These are phyloP conservation scores for Collybia sp. DNA, from an alignment of 768 basidiomycete species.

Conservation along the genomic window DNA sequence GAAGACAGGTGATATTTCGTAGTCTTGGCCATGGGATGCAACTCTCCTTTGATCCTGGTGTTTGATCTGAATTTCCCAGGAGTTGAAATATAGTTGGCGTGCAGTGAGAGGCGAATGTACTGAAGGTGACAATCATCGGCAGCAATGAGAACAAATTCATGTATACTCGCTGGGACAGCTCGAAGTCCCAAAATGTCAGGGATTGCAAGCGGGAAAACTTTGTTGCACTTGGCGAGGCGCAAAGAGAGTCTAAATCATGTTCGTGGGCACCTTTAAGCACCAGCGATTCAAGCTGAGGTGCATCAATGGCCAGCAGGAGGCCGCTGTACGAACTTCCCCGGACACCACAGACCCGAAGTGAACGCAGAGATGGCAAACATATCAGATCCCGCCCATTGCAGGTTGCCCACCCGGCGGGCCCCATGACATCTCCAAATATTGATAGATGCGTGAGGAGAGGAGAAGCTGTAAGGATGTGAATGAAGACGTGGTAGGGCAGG, in stretches of 20 bases:
- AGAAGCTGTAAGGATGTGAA: slow-evolving; percentile 27
- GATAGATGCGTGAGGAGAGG: slow-evolving; percentile 34
- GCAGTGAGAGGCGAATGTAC: slow-evolving; percentile 13
- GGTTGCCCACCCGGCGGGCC: slow-evolving; percentile 15
- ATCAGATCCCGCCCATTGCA: slow-evolving; percentile 14
- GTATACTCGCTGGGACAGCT: slow-evolving; percentile 28
- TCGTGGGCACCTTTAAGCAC: slow-evolving; percentile 38
- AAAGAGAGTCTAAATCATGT: slow-evolving; percentile 35
- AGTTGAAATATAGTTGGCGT: slow-evolving; percentile 22
- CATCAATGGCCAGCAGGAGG: slow-evolving; percentile 31
- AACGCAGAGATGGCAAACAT: slow-evolving; percentile 29
- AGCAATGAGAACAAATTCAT: slow-evolving; percentile 24
- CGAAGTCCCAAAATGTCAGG: slow-evolving; percentile 37
- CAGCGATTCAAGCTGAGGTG: slow-evolving; percentile 34
- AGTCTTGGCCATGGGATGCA: slow-evolving; percentile 30
- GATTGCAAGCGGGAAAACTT: slow-evolving; percentile 29
- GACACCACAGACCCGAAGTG: slow-evolving; percentile 36
- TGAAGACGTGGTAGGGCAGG: slow-evolving; percentile 28
- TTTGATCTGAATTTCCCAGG: slow-evolving; percentile 12
- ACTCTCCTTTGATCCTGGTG: neutral
- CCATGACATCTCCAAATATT: slow-evolving; percentile 37
- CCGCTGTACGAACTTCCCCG: slow-evolving; percentile 31
- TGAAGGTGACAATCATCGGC: slow-evolving; percentile 27
- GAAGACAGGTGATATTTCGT: slow-evolving; percentile 21
- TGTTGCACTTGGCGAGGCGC: slow-evolving; percentile 11